A percentile compares a stretch with the other conserved stretches of the same genome.
Conservation (phyloP, 1,139 yeast species). For the Taphrina pruni region DNA sequence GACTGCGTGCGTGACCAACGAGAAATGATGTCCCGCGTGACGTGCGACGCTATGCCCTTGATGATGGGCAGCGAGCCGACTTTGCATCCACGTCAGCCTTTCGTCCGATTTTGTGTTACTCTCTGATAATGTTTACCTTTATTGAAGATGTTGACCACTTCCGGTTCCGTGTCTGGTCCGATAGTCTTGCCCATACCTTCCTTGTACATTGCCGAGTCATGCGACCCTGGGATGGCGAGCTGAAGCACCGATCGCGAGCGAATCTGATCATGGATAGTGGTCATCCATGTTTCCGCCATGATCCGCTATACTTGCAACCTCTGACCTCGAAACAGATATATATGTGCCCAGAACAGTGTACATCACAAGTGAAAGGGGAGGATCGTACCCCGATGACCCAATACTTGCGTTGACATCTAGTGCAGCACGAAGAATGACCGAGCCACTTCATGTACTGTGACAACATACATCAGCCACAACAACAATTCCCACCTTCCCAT, state of each 20-base stretch:
- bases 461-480: constrained; percentile 9
- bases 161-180: constrained; percentile 14
- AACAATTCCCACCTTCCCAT: background rate
- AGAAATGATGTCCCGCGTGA: constrained; percentile 12
- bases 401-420: background rate
- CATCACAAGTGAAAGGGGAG: too few relatives aligned
- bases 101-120: background rate
- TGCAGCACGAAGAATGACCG: background rate
- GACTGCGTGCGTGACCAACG: constrained; percentile 29
- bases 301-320: background rate
- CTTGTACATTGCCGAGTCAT: constrained; percentile 18
- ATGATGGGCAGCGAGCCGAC: constrained; percentile 21
- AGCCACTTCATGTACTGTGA: constrained; percentile 6
- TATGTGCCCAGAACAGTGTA: too few relatives aligned
- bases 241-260: constrained; percentile 11
- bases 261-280: constrained; percentile 7
- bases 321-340: background rate
- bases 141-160: constrained; percentile 6
- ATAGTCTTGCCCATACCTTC: constrained; percentile 17
- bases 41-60: constrained; percentile 8
- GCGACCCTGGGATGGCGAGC: constrained; percentile 16
- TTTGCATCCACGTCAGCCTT: background rate
- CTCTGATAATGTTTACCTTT: background rate
- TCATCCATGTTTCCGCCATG: constrained; percentile 17
- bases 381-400: too few relatives aligned